Percentiles rank a stretch among this genome's conserved stretches.
Conservation (phyloP, 1,284 basidiomycete species). For the Boletus coffeatus region DNA sequence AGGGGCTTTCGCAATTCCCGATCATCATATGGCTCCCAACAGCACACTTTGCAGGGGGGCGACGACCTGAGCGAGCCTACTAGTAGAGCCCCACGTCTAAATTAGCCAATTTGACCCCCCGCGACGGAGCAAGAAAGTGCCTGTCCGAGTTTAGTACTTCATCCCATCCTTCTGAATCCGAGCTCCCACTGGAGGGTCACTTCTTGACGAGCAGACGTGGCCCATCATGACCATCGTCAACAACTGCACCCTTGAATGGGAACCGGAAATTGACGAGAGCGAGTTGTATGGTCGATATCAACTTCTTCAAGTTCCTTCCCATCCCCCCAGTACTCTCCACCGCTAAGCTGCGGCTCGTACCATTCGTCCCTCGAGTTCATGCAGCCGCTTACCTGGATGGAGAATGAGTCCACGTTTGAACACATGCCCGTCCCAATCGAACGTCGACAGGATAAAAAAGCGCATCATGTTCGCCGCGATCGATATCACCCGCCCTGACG, state of each 20-base stretch:
- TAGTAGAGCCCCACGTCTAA: too few relatives aligned
- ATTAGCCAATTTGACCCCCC: too few relatives aligned
- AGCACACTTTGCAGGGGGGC: too few relatives aligned
- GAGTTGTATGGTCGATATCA: constrained; percentile 15
- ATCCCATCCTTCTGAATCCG: too few relatives aligned
- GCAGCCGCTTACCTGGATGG: constrained; percentile 18
- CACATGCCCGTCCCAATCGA: constrained; percentile 18
- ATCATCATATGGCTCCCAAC: too few relatives aligned
- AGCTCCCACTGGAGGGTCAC: background rate
- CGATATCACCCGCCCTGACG: constrained; percentile 36
- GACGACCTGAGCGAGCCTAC: too few relatives aligned
- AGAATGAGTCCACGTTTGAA: constrained; percentile 19
- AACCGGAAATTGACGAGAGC: constrained; percentile 3
- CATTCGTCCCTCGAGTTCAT: constrained; percentile 23
- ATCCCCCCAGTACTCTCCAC: constrained; percentile 11
- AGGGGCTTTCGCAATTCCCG: too few relatives aligned
- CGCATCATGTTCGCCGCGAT: constrained; percentile 41
- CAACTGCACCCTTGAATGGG: constrained; percentile 1
- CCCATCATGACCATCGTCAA: constrained; percentile 11
- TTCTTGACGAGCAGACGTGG: background rate
- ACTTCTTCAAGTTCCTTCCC: constrained; percentile 8
- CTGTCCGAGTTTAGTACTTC: too few relatives aligned
- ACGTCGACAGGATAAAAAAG: constrained; percentile 3
- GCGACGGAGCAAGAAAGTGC: too few relatives aligned
- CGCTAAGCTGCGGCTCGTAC: constrained; percentile 17